Evolutionary conservation across 2,329 filamentous ascomycete genomes (phyloP), one percentile per base, ranked within the genome.

Genomic region (Pseudogymnoascus sp.): DNA sequence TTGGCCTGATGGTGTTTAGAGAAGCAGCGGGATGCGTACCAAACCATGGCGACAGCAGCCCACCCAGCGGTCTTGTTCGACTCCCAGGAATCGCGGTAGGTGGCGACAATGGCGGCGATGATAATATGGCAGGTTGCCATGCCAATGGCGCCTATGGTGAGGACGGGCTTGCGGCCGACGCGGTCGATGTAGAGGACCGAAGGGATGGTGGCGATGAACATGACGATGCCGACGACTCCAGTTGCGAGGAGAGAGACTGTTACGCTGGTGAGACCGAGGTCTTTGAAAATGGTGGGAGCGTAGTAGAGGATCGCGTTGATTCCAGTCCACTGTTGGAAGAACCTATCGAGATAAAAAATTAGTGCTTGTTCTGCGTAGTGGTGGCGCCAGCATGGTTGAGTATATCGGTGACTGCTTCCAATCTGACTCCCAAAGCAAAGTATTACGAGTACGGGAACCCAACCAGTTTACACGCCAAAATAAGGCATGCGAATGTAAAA

Each of bases 121-220:
- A 91, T 87, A 66, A 91, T 82, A 70, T 90, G 88, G 69, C 84
- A 90, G 4, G 79, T 76, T 0, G 80, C 84, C 68, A 91, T 91
- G 7, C 86, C 87, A 16, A 90, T 76, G 0, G 86, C 87, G 11
- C 89, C 87, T 16, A 84, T 75, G 2, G 82, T 79, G 0, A 89
- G 77, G 0, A 87, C 79, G 0, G 84, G 83, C 68, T 85, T 86
- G 14, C 86, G 80, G 6, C 86, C 86, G 4, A 85, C 73, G 29
- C 81, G 81, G 69, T 89, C 86, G 63, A 89, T 83, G 71, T 81
- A 89, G 3, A 88, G 75, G 1, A 89, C 85, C 0, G 85, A 81
- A 0, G 86, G 86, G 31, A 89, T 82, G 0, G 87, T 90, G 21
- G 82, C 81, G 65, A 89, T 66, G 67, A 89, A 87, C 83, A 89